Conservation (phyloP, 2,329 filamentous ascomycete genomes). For the Alternaria novae-zelandiae region DNA sequence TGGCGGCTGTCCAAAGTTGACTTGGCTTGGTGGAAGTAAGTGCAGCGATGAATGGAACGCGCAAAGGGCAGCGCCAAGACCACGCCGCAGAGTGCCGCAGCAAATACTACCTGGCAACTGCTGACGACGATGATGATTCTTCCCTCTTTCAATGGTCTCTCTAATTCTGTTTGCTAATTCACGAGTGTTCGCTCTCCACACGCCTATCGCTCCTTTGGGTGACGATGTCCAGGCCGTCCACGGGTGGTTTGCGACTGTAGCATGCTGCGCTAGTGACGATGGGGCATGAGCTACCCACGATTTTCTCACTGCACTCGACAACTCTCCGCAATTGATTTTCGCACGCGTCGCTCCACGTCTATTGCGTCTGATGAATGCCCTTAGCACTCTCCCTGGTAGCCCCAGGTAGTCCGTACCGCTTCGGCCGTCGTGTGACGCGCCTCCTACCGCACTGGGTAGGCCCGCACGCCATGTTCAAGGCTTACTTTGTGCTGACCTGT, state of each 20-base stretch:
- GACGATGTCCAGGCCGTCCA: not conserved
- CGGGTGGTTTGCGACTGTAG: not conserved
- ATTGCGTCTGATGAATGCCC: conserved; percentile 47
- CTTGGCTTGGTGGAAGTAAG: conserved; percentile 27
- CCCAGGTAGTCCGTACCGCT: conserved; percentile 41
- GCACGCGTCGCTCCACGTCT: conserved; percentile 8
- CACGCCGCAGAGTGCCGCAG: conserved; percentile 19
- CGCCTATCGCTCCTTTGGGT: not conserved
- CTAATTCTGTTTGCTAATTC: not conserved
- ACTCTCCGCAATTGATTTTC: conserved; percentile 20
- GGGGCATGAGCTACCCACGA: conserved; percentile 12
- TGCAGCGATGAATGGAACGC: conserved; percentile 35
- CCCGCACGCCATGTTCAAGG: not conserved
- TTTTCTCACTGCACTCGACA: conserved; percentile 14
- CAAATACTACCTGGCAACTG: not conserved
- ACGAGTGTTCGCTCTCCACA: not conserved
- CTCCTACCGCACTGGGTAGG: conserved; percentile 22
- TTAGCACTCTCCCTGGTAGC: conserved; percentile 36
- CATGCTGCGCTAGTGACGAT: conserved; percentile 14
- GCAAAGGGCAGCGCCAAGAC: conserved; percentile 28
- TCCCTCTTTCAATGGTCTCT: not conserved
- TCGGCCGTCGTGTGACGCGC: conserved; percentile 22
- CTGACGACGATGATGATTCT: not conserved
- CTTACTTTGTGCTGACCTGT: not conserved
- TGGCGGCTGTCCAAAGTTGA: conserved; percentile 23